A percentile compares a stretch with the other conserved stretches of the same genome.
phyloP scores from a whole-genome alignment of 75 land plant genomes.

The Pseudotsuga menziesii region DNA sequence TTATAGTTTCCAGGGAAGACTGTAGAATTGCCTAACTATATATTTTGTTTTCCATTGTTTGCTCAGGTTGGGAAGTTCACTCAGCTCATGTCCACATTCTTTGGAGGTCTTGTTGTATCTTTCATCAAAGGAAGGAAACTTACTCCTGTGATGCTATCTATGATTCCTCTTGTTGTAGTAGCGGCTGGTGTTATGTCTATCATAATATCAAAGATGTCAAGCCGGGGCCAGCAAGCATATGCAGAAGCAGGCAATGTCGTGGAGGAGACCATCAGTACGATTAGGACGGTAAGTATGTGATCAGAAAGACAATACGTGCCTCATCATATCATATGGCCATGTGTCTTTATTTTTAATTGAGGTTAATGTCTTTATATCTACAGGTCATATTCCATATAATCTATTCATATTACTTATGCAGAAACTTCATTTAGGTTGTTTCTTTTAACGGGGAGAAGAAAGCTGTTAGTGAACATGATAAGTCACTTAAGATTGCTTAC shows the following conservation, averaged over 20 bases:
- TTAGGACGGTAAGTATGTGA: conserved; percentile 45
- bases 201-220: conserved; percentile 34
- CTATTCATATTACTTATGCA: not conserved
- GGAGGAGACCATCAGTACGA: conserved; percentile 54
- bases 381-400: not conserved
- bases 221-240: conserved; percentile 51
- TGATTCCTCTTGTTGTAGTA: conserved; percentile 39
- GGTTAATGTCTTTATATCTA: not conserved
- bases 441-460: conserved; percentile 56
- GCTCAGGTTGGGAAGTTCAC: conserved; percentile 58
- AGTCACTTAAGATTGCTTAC: conserved; percentile 34
- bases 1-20: not conserved
- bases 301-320: not conserved
- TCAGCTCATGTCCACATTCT: conserved; percentile 39
- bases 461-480: conserved; percentile 34
- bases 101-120: conserved; percentile 53
- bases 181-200: conserved; percentile 39
- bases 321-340: too few relatives aligned
- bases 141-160: conserved; percentile 42
- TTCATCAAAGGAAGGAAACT: conserved; percentile 61
- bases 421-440: conserved; percentile 26
- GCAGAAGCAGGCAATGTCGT: conserved; percentile 50
- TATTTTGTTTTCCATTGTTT: conserved; percentile 14
- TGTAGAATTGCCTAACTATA: not conserved
- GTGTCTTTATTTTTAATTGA: not conserved